phyloP scores from a whole-genome alignment of 2,329 filamentous ascomycete genomes.

The Penicillium paneum region DNA sequence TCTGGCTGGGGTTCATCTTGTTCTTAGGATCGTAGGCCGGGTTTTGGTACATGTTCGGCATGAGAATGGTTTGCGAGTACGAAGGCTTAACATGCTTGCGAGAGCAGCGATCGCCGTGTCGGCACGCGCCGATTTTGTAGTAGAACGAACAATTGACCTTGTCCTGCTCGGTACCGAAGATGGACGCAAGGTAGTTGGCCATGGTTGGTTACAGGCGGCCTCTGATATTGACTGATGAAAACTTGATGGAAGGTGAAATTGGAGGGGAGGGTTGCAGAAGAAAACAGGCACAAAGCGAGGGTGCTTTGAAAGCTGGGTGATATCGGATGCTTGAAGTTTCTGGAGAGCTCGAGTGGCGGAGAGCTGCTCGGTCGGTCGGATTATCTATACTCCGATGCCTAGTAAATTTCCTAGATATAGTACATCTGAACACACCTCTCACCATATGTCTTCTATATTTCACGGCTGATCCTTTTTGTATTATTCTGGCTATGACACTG shows the following conservation, averaged over 20 bases:
- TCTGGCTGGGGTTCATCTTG: slow-evolving; percentile 93
- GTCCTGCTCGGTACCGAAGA: slow-evolving; percentile 99
- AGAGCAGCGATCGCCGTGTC: slow-evolving; percentile 96
- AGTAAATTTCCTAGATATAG: no score
- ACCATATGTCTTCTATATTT: not conserved
- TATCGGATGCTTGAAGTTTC: slow-evolving; percentile 33
- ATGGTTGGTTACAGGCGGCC: slow-evolving; percentile 49
- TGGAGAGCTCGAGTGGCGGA: slow-evolving; percentile 31
- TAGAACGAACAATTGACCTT: slow-evolving; percentile 99
- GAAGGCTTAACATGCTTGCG: slow-evolving; percentile 99
- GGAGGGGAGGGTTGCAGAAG: not conserved
- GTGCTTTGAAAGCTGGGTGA: slow-evolving; percentile 17
- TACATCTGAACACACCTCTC: no score
- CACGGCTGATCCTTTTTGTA: not conserved
- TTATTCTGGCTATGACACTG: not conserved
- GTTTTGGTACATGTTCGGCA: slow-evolving; percentile 99
- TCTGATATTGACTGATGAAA: not conserved
- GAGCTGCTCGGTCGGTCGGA: slow-evolving; percentile 13
- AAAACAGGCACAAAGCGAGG: not conserved
- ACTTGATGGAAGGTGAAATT: not conserved
- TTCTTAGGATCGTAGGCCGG: slow-evolving; percentile 93
- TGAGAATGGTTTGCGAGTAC: slow-evolving; percentile 94
- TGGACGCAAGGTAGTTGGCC: slow-evolving; percentile 98
- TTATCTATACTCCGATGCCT: slow-evolving; percentile 2
- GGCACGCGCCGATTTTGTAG: slow-evolving; percentile 99